phyloP scores from a whole-genome alignment of 1,284 basidiomycete genomes.

The Microbotryum silenes-acaulis region DNA sequence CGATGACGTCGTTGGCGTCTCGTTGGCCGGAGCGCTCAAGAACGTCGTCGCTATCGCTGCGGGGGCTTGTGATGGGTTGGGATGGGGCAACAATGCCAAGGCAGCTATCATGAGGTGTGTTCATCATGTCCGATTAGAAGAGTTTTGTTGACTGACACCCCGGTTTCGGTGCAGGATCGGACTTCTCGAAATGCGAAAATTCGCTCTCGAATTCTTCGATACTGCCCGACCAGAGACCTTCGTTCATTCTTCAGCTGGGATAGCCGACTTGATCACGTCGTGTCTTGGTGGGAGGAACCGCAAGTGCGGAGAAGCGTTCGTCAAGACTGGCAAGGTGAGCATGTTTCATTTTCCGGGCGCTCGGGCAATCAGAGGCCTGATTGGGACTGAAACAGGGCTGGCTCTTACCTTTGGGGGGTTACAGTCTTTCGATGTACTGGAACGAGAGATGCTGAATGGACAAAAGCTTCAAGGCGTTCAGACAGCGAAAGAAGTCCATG shows the following conservation, averaged over 20 bases:
- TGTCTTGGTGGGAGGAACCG: slow-evolving; percentile 52
- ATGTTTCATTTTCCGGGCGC: background rate
- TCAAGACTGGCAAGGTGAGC: slow-evolving; percentile 47
- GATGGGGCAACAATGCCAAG: slow-evolving; percentile 53
- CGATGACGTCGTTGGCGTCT: slow-evolving; percentile 52
- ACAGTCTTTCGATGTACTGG: slow-evolving; percentile 48
- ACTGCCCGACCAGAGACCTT: slow-evolving; percentile 50
- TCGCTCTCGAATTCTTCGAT: slow-evolving; percentile 50
- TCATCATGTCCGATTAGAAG: slow-evolving; percentile 33
- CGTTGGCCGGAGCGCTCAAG: slow-evolving; percentile 53
- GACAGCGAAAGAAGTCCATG: slow-evolving; percentile 36
- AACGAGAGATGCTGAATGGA: slow-evolving; percentile 51
- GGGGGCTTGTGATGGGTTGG: slow-evolving; percentile 50
- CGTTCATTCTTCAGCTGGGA: slow-evolving; percentile 47
- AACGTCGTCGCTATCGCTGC: slow-evolving; percentile 53
- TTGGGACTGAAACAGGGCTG: background rate
- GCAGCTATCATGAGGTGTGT: slow-evolving; percentile 51
- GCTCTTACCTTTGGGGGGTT: slow-evolving; percentile 5
- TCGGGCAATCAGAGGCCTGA: too few species aligned
- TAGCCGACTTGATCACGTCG: slow-evolving; percentile 54
- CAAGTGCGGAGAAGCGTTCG: slow-evolving; percentile 49
- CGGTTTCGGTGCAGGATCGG: slow-evolving; percentile 14
- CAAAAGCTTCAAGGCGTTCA: slow-evolving; percentile 51
- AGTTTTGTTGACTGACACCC: slow-evolving; percentile 23
- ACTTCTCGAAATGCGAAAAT: slow-evolving; percentile 42